Evolutionary conservation across 306 rosid species (phyloP), one percentile per base, ranked within the genome.

Genomic region (Vigna angularis): DNA sequence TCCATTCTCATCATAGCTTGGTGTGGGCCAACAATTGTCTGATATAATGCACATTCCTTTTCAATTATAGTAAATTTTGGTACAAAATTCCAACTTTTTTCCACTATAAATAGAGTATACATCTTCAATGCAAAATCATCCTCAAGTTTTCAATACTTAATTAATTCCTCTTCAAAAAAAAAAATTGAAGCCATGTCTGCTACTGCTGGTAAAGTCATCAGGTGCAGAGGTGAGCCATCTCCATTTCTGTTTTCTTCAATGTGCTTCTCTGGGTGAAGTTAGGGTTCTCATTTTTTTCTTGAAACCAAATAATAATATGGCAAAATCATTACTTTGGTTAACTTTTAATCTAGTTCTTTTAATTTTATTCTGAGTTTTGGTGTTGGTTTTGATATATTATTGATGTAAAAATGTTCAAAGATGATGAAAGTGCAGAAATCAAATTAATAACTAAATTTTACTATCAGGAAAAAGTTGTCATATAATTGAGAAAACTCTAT

Each of bases 171-270:
- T 1, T 40, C 0, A 0, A 8, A 9, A 14, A 36, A 9, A 7
- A 30, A 30, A 0, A 18, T 15, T 16, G 24, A 5, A 74, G 45
- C 52, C 55, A 76, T 76, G 80, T 65, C 80, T 4, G 51, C 26
- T 14, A 76, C 81, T 9, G 79, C 70, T 3, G 91, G 86, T 49
- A 72, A 81, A n/a, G 86, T 88, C 62, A 88, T 88, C 59, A 81
- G 56, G 75, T 88, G 91, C 80, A 85, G 58, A 69, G 91, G 91
- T 85, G 17, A 66, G 70, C 6, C 15, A 26, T 16, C 44, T 24
- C 22, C 22, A 22, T 47, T 7, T 45, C 8, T 0, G 9, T 17
- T 30, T 70, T 71, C 42, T 47, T 47, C 5, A 47, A 45, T 44
- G 55, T 50, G 44, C 5, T 11, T 45, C 49, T 44, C 4, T 44